A percentile compares a stretch with the other conserved stretches of the same genome.
Evolutionary conservation across 306 rosid genomes (phyloP).

Genomic region (barrel medic (Medicago truncatula)): MtrunA17r5.0-ANR NC_053044.1:44773501-44774000

Average conservation of each 20-base stretch:
- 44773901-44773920: not conserved
- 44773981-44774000: not conserved
- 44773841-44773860: slow-evolving; percentile 28
- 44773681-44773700: not conserved
- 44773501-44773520: not conserved
- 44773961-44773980: slow-evolving; percentile 1
- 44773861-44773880: slow-evolving; percentile 14
- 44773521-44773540: not conserved
- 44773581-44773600: slow-evolving; percentile 19
- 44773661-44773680: slow-evolving; percentile 51
- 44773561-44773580: not conserved
- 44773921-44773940: not conserved
- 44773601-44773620: slow-evolving; percentile 27
- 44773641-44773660: not conserved
- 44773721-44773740: slow-evolving; percentile 2
- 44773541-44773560: not conserved
- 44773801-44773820: not conserved
- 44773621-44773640: not conserved
- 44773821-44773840: not conserved
- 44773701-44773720: slow-evolving; percentile 48
- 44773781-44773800: not conserved
- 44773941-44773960: not conserved
- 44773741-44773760: not conserved
- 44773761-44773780: slow-evolving; percentile 17
- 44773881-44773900: not conserved